These are phyloP conservation scores for Halenospora varia DNA, from an alignment of 495 filamentous ascomycete genomes.

Conservation along the genomic window DNA sequence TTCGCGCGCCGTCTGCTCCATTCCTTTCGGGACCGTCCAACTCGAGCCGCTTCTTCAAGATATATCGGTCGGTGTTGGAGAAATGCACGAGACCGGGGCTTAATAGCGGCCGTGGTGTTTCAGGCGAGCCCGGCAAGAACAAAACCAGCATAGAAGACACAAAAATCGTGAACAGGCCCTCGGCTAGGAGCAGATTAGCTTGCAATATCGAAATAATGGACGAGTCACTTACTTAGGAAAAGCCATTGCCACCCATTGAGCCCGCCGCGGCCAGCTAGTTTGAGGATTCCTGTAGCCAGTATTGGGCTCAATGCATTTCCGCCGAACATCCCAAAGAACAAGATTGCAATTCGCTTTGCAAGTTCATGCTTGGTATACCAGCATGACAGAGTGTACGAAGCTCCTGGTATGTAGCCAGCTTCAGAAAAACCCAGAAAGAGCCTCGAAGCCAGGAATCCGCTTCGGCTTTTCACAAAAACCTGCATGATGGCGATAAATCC, in stretches of 20 bases:
- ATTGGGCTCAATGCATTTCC: slow-evolving; percentile 44
- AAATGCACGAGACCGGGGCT: slow-evolving; percentile 26
- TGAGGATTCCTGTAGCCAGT: slow-evolving; percentile 47
- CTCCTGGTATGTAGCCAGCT: slow-evolving; percentile 83
- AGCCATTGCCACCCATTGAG: slow-evolving; percentile 53
- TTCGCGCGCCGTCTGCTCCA: slow-evolving; percentile 36
- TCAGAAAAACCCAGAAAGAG: slow-evolving; percentile 87
- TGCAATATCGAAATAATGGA: not conserved
- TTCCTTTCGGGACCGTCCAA: slow-evolving; percentile 14
- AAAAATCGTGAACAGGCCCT: slow-evolving; percentile 47
- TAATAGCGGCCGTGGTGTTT: slow-evolving; percentile 36
- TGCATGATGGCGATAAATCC: slow-evolving; percentile 72
- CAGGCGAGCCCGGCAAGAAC: slow-evolving; percentile 39
- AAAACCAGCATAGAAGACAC: slow-evolving; percentile 41
- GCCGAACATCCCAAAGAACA: slow-evolving; percentile 60
- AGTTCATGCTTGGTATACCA: slow-evolving; percentile 74
- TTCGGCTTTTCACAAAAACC: slow-evolving; percentile 71
- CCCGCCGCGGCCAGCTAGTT: slow-evolving; percentile 34
- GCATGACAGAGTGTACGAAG: slow-evolving; percentile 59
- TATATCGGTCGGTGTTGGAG: slow-evolving; percentile 10
- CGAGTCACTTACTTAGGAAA: slow-evolving; percentile 37
- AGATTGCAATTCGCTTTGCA: slow-evolving; percentile 81
- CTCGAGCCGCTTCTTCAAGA: slow-evolving; percentile 18
- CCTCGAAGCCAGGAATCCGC: slow-evolving; percentile 70
- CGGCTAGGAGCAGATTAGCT: slow-evolving; percentile 30